phyloP scores from a whole-genome alignment of 352 stramenopile genomes.

The Globisporangium nodosum region DNA sequence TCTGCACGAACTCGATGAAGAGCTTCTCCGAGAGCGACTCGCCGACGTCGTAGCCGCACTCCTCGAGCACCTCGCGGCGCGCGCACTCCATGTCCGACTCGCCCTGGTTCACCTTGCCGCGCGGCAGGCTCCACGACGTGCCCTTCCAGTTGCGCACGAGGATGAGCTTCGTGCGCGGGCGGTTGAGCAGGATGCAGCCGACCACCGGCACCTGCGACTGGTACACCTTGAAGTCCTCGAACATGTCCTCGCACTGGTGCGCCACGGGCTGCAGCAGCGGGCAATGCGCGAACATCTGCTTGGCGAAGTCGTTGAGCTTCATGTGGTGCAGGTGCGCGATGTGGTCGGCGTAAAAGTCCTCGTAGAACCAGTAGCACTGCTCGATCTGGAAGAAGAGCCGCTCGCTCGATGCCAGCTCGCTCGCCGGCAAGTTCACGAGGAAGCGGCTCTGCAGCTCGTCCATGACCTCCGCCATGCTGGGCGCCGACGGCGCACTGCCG shows the following conservation, averaged over 20 bases:
- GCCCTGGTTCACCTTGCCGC: slow-evolving; percentile 92
- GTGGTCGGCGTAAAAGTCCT: slow-evolving; percentile 94
- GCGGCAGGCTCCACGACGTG: slow-evolving; percentile 89
- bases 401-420: slow-evolving; percentile 87
- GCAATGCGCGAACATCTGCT: slow-evolving; percentile 91
- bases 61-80: slow-evolving; percentile 88
- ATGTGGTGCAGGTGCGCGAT: slow-evolving; percentile 83
- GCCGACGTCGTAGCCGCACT: slow-evolving; percentile 88
- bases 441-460: slow-evolving; percentile 96
- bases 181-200: slow-evolving; percentile 92
- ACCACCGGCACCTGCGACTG: slow-evolving; percentile 93
- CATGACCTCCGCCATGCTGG: slow-evolving; percentile 87
- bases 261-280: slow-evolving; percentile 79
- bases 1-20: slow-evolving; percentile 80
- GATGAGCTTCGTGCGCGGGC: slow-evolving; percentile 78
- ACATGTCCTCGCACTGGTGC: slow-evolving; percentile 89
- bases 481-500: slow-evolving; percentile 11
- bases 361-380: slow-evolving; percentile 97
- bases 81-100: slow-evolving; percentile 88
- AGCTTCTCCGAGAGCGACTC: slow-evolving; percentile 76
- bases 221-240: slow-evolving; percentile 92
- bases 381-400: slow-evolving; percentile 98
- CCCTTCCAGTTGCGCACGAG: slow-evolving; percentile 91
- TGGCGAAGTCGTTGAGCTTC: slow-evolving; percentile 92
- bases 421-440: slow-evolving; percentile 91